phyloP scores from a whole-genome alignment of 2,329 filamentous ascomycete genomes.

The Cladosporium phlei region DNA sequence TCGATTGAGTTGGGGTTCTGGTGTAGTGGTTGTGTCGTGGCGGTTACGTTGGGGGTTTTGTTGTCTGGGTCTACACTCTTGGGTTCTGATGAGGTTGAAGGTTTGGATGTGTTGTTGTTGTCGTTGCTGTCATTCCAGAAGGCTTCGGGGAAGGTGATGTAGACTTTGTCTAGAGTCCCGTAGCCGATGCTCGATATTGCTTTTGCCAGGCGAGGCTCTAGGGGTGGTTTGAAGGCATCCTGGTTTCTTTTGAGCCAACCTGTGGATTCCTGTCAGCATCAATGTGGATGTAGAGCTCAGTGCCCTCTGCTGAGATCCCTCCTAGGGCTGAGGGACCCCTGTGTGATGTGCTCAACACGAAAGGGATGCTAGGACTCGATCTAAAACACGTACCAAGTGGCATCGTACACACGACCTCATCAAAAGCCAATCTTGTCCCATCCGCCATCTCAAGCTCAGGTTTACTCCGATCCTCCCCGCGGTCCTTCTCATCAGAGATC shows the following conservation, averaged over 20 bases:
- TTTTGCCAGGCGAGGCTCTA: slow-evolving; percentile 53
- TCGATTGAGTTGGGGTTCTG: slow-evolving; percentile 21
- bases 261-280: no score
- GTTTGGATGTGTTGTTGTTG: background rate
- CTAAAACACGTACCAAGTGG: no score
- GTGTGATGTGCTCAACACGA: no score
- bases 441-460: slow-evolving; percentile 50
- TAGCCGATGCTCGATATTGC: slow-evolving; percentile 64
- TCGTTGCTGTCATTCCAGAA: slow-evolving; percentile 59
- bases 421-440: slow-evolving; percentile 50
- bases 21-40: slow-evolving; percentile 35
- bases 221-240: slow-evolving; percentile 54
- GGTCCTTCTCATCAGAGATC: slow-evolving; percentile 18
- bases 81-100: background rate
- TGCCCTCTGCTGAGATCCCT: no score
- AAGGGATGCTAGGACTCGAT: no score
- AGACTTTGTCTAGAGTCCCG: slow-evolving; percentile 67
- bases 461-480: slow-evolving; percentile 10
- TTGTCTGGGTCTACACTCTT: slow-evolving; percentile 5
- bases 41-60: slow-evolving; percentile 34
- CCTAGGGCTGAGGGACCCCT: no score
- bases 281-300: no score
- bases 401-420: slow-evolving; percentile 63
- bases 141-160: slow-evolving; percentile 61
- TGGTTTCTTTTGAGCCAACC: slow-evolving; percentile 63